phyloP scores from a whole-genome alignment of 805 yeast genomes.

The Priceomyces haplophilus region DNA sequence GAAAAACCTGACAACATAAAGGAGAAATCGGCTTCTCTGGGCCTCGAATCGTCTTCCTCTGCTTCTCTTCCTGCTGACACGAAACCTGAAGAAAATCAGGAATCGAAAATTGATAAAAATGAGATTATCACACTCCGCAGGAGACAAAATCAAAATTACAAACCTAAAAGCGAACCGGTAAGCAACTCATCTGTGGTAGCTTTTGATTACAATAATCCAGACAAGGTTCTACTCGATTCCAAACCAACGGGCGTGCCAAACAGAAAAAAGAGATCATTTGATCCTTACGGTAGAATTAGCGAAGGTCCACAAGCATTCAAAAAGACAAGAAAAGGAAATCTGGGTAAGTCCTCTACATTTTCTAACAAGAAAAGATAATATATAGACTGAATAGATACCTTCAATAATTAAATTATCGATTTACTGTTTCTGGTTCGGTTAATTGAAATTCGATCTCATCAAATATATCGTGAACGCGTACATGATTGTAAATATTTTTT shows the following conservation, averaged over 20 bases:
- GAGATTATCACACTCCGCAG: constrained; percentile 42
- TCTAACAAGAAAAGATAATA: constrained; percentile 3
- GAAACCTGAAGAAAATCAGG: neutral
- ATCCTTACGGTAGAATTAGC: constrained; percentile 53
- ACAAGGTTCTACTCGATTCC: constrained; percentile 35
- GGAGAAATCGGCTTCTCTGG: neutral
- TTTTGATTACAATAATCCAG: constrained; percentile 45
- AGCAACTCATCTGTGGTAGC: constrained; percentile 16
- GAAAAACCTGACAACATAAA: constrained; percentile 1
- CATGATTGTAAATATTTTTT: neutral
- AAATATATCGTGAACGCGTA: neutral
- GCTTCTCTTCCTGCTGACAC: too few relatives aligned
- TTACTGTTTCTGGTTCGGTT: neutral
- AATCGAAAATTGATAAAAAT: constrained; percentile 19
- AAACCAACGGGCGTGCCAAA: constrained; percentile 9
- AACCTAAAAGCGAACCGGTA: constrained; percentile 8
- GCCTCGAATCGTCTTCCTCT: too few relatives aligned
- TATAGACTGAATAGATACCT: neutral
- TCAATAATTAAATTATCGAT: neutral
- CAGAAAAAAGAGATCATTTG: constrained; percentile 46
- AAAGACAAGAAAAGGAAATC: constrained; percentile 33
- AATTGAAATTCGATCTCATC: too few relatives aligned
- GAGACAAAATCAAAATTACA: constrained; percentile 12
- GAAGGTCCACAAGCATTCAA: constrained; percentile 57
- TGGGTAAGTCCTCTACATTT: constrained; percentile 40